Conservation (phyloP, 129 eudicot species). For the Flaveria ramosissima region DNA sequence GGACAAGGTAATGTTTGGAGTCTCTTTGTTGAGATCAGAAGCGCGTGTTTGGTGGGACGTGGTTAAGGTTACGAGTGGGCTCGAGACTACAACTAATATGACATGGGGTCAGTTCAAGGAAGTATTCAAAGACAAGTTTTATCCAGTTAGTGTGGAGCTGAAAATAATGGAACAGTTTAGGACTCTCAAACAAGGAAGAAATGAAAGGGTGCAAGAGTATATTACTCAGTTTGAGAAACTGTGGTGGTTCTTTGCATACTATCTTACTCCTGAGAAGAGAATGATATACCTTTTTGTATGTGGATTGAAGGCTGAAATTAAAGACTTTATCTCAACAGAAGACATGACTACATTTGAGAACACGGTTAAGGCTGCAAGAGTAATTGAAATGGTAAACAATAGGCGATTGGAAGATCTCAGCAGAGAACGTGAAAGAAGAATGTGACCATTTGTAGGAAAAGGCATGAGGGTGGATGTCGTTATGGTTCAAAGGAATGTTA, state of each 20-base stretch:
- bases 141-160: not conserved
- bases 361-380: slow-evolving; percentile 6
- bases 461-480: not conserved
- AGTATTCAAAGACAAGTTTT: slow-evolving; percentile 6
- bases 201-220: not conserved
- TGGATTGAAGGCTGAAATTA: not conserved
- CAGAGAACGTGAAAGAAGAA: not conserved
- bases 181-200: not conserved
- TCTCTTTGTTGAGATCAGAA: slow-evolving; percentile 13
- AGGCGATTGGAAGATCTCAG: not conserved
- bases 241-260: slow-evolving; percentile 1
- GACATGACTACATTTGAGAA: not conserved
- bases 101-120: slow-evolving; percentile 24
- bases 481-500: slow-evolving; percentile 11
- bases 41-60: not conserved
- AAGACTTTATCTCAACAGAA: not conserved
- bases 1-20: not conserved
- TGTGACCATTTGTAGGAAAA: not conserved
- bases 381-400: not conserved
- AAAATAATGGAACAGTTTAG: not conserved
- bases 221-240: not conserved
- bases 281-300: not conserved
- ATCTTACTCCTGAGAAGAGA: slow-evolving; percentile 10
- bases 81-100: slow-evolving; percentile 9
- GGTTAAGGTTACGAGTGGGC: not conserved